Evolutionary conservation across 2,329 filamentous ascomycete genomes (phyloP), one percentile per base, ranked within the genome.

Genomic region (Diaporthe sp.): DNA sequence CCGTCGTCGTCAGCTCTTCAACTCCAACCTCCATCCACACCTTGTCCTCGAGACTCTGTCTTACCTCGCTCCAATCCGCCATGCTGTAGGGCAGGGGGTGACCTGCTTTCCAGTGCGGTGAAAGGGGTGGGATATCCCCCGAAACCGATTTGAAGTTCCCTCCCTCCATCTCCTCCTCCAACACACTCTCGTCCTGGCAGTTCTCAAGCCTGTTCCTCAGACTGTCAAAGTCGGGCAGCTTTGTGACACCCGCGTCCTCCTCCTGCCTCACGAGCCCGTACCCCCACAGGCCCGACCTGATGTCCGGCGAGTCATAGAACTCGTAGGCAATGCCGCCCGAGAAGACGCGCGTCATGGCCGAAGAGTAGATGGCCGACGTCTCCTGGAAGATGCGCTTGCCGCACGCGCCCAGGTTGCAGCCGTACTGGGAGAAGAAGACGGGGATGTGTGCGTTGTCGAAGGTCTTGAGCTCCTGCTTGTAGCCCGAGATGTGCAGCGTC

Each of bases 371-470:
- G 22, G 88, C 85, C 19, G 83, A 84, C 2, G 92, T 90, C 80
- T 92, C 91, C 70, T 89, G 86, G 80, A 92, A 92, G 39, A 87
- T 80, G 76, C 91, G 88, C 12, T 88, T 87, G 19, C 79, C 75
- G 13, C 86, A 84, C 53, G 85, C 80, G n/a, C 75, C 73, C 6
- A 76, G 73, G 79, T 91, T 91, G 84, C 88, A 90, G 57, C 91
- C 91, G 79, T 85, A 87, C 78, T 92, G 89, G 62, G 88, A 90
- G 84, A 94, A 95, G 87, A 95, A 92, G 70, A 92, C 86, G 2
- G 90, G 90, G 55, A 91, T 87, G 51, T 86, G 86, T 55, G 87
- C 88, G 74, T 87, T 85, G 76, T 82, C 79, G 83, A 92, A 92
- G 80, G 87, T 87, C n/a, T 84, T 81, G 34, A 89, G 86, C 76